A percentile compares a stretch with the other conserved stretches of the same genome.
Evolutionary conservation across 306 rosid genomes (phyloP).

Genomic region (Cicer bijugum): DNA sequence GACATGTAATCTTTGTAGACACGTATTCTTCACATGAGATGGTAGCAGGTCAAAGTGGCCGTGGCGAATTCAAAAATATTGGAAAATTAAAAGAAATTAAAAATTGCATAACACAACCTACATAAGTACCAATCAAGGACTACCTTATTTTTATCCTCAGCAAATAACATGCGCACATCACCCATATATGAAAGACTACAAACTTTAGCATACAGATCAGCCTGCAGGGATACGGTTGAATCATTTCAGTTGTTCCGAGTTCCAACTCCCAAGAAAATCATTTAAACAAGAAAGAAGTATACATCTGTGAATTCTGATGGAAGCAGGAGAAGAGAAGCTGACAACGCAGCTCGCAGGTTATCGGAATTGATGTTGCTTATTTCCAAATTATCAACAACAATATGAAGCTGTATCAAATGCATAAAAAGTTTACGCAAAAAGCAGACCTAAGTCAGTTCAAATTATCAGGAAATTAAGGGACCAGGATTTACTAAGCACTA

Average conservation of each 20-base stretch:
- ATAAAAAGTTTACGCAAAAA: slow-evolving; percentile 2
- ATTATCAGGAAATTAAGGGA: slow-evolving; percentile 7
- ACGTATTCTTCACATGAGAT: slow-evolving; percentile 20
- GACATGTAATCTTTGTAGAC: slow-evolving; percentile 26
- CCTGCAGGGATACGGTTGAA: slow-evolving; percentile 58
- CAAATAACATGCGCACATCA: slow-evolving; percentile 93
- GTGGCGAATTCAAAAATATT: slow-evolving; percentile 11
- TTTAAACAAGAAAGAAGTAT: slow-evolving; percentile 45
- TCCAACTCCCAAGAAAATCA: slow-evolving; percentile 38
- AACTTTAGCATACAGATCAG: slow-evolving; percentile 85
- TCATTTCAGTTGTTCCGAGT: slow-evolving; percentile 41
- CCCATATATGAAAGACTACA: slow-evolving; percentile 91
- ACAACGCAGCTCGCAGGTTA: slow-evolving; percentile 82
- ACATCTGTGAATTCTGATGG: slow-evolving; percentile 87
- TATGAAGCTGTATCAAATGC: slow-evolving; percentile 63
- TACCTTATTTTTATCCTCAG: slow-evolving; percentile 94
- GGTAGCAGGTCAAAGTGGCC: slow-evolving; percentile 6
- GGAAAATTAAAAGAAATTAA: slow-evolving; percentile 27
- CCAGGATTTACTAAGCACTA: background rate
- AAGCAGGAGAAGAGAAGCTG: slow-evolving; percentile 89
- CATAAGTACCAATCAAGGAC: slow-evolving; percentile 36
- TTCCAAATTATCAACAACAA: slow-evolving; percentile 71
- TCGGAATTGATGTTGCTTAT: slow-evolving; percentile 57
- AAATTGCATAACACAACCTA: slow-evolving; percentile 32
- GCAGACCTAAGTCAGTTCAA: background rate